Evolutionary conservation across 2,329 filamentous ascomycete genomes (phyloP), one percentile per base, ranked within the genome.

Genomic region (Lasiodiplodia sp.): DNA sequence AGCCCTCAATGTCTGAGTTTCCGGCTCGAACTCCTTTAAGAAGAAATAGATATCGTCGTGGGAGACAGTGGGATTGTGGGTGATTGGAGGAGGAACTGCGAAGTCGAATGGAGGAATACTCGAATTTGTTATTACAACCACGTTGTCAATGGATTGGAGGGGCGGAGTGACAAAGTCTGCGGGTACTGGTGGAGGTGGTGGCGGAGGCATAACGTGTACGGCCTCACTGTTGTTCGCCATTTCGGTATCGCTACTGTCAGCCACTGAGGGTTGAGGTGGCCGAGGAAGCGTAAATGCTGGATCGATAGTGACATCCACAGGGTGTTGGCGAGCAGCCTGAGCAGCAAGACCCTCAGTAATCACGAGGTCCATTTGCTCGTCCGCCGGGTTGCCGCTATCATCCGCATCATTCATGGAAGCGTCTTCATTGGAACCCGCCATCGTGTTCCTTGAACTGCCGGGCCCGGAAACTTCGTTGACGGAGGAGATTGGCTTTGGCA

Each of bases 381-480:
- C 55, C 4, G 47, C 23, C 44, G 31, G 57, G 16, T 64, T 40
- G 37, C 21, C 58, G 12, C 72, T 69, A 47, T 78, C 78, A 58
- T 78, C 79, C 16, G 75, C 74, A 60, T 79, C 79, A 52, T 76
- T 79, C 79, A 81, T 81, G 12, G 76, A 76, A 21, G 78, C 79
- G 57, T 81, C 79, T 67, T 78, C 77, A 23, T 28, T 63, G 34
- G 28, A 25, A 34, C 31, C 44, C 23, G 52, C 28, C 23, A 31
- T 25, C 38, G 51, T 4, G 23, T 14, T 34, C 7, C 23, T 16
- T 25, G 18, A n/a, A 40, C 25, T 38, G 16, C 5, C 62, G 14
- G 31, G 23, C 21, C 31, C 55, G 16, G 28, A 6, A 18, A 23
- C 53, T 6, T 58, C 52, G 37, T 11, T 34, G 4, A 38, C 28